Evolutionary conservation across 805 yeast species (phyloP).

Genomic region (Saturnispora besseyi): DNA sequence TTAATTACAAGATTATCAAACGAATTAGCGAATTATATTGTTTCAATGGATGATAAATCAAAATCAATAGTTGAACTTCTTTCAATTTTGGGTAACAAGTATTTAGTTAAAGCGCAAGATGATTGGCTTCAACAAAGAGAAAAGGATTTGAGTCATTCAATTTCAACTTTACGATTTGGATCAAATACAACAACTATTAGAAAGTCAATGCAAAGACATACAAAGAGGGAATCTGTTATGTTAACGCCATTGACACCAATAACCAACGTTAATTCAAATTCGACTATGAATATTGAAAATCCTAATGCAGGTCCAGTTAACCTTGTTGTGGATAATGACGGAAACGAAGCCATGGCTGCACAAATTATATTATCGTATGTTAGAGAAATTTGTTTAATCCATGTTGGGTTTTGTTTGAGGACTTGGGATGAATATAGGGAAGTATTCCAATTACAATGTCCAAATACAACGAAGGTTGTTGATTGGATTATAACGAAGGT

Average conservation of each 20-base stretch:
- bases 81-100: neutral
- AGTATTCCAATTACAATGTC: constrained; percentile 7
- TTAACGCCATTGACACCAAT: constrained; percentile 3
- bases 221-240: constrained; percentile 7
- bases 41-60: constrained; percentile 11
- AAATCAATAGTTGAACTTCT: constrained; percentile 5
- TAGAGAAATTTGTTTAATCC: constrained; percentile 6
- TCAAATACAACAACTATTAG: constrained; percentile 5
- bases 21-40: constrained; percentile 16
- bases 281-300: neutral
- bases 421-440: constrained; percentile 7
- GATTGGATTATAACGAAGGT: constrained; percentile 7
- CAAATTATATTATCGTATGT: constrained; percentile 8
- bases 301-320: constrained; percentile 4
- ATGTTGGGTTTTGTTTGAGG: constrained; percentile 5
- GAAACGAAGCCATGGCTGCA: constrained; percentile 6
- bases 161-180: constrained; percentile 8
- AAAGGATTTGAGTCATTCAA: constrained; percentile 1
- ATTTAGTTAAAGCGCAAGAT: constrained; percentile 2
- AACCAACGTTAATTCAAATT: neutral
- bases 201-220: neutral
- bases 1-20: constrained; percentile 15
- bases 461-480: constrained; percentile 5
- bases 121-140: constrained; percentile 5
- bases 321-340: neutral